Base-by-base conservation (phyloP, 345 rosid genomes). In the Euphorbia peplus region DNA sequence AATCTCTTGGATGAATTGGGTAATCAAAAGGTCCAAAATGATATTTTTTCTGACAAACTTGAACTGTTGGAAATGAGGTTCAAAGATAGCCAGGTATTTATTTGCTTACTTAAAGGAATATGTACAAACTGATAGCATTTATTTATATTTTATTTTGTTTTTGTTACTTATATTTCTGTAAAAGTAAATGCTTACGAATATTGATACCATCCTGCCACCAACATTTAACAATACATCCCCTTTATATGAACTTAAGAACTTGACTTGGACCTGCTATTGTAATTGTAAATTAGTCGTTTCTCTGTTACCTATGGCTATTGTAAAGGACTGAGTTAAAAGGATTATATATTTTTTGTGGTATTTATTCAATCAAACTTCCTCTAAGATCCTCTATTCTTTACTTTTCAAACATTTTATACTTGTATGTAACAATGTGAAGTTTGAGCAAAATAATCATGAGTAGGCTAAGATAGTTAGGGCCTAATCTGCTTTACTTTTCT, bases 71-170 rank as follows among this genome's bases (percentile, higher is more conserved):
- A 90, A 80, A 65, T 63, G 76, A 71, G 80, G 66, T 60, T 86
- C 54, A 75, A 80, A 74, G 73, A 74, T 68, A 78, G 78, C 83
- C 80, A 84, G 97, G 98, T 89, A 79, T 64, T 73, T 39, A 16
- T 12, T 65, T 42, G 18, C 25, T 28, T 25, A 26, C 41, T 29
- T 48, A 18, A 3, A 63, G 48, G 35, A 19, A 18, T 0, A 2
- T 28, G n/a, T 30, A 13, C 37, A 19, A 11, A 55, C 19, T 22
- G 4, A 53, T 21, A 19, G 28, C n/a, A 46, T 46, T 14, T n/a
- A n/a, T 46, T 12, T 14, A 51, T 14, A 16, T 14, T 52, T 25
- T 64, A 14, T 28, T 11, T 24, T n/a, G 28, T 14, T 29, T 52
- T 35, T 65, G 0, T 57, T 0, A 6, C 19, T 42, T n/a, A 15